phyloP scores from a whole-genome alignment of 306 rosid genomes.

The Rosa lucieae region DNA sequence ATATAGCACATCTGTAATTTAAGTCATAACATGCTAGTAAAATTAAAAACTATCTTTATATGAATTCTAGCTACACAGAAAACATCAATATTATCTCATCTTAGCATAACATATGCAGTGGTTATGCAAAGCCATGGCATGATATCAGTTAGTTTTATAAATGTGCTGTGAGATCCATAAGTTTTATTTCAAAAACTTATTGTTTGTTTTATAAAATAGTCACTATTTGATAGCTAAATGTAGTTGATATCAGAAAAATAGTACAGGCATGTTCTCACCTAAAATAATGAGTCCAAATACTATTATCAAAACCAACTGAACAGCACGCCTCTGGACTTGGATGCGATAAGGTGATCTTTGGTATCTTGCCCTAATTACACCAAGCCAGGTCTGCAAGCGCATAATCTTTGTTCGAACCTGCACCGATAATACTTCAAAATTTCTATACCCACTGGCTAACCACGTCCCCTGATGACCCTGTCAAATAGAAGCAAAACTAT shows the following conservation, averaged over 20 bases:
- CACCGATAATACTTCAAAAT: neutral
- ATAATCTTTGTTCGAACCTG: slow-evolving; percentile 1
- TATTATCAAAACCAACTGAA: slow-evolving; percentile 19
- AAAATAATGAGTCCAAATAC: slow-evolving; percentile 20
- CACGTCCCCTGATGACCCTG: slow-evolving; percentile 13
- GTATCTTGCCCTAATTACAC: slow-evolving; percentile 27
- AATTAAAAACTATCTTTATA: neutral
- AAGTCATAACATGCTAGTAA: neutral
- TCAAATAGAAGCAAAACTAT: slow-evolving; percentile 1
- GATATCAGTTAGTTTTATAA: neutral
- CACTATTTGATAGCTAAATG: neutral
- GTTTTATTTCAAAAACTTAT: neutral
- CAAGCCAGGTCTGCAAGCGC: slow-evolving; percentile 29
- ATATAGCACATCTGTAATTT: neutral
- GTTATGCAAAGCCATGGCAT: neutral
- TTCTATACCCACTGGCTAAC: neutral
- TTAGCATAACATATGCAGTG: neutral
- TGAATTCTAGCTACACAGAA: neutral
- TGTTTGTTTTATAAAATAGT: neutral
- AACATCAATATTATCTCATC: neutral
- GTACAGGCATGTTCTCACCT: slow-evolving; percentile 18
- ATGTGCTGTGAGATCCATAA: neutral
- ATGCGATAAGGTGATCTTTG: slow-evolving; percentile 22
- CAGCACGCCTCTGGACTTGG: slow-evolving; percentile 15
- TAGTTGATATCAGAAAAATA: neutral